Percentiles rank a stretch among this genome's conserved stretches.
Conservation (phyloP, 2,329 filamentous ascomycete genomes). For the Clonostachys chloroleuca region DNA sequence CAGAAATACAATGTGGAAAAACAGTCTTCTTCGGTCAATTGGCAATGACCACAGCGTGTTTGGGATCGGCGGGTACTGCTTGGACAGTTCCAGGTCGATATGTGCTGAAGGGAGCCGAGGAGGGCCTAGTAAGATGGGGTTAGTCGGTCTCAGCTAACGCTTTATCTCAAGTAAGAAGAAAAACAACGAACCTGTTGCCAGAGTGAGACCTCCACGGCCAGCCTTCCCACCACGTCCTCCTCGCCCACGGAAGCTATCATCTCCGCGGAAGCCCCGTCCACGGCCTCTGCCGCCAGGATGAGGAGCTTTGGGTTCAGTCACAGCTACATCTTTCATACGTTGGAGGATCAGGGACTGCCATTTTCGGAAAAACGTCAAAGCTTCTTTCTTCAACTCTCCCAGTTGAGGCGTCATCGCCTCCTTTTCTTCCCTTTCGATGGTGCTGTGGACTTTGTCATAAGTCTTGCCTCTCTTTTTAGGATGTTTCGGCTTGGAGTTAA, state of each 20-base stretch:
- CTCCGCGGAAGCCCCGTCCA: constrained; percentile 21
- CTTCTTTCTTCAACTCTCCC: constrained; percentile 64
- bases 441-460: constrained; percentile 17
- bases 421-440: constrained; percentile 21
- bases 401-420: constrained; percentile 38
- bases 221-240: constrained; percentile 23
- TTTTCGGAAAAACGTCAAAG: constrained; percentile 69
- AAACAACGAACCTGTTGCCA: constrained; percentile 27
- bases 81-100: constrained; percentile 39
- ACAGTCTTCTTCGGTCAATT: constrained; percentile 57
- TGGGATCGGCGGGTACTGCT: constrained; percentile 53
- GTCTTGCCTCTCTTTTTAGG: constrained; percentile 8
- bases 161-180: neutral
- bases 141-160: constrained; percentile 6
- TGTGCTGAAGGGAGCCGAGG: constrained; percentile 34
- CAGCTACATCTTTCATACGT: constrained; percentile 65
- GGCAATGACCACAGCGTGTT: constrained; percentile 57
- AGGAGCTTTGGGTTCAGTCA: constrained; percentile 30
- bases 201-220: constrained; percentile 15
- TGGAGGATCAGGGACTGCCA: constrained; percentile 72
- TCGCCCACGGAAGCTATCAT: constrained; percentile 14
- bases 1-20: constrained; percentile 69
- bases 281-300: constrained; percentile 22
- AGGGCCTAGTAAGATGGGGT: constrained; percentile 17
- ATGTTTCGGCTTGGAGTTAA: constrained; percentile 1